These are phyloP conservation scores for Aspergillus ustus DNA, from an alignment of 2,329 filamentous ascomycete genomes.

Conservation along the genomic window DNA sequence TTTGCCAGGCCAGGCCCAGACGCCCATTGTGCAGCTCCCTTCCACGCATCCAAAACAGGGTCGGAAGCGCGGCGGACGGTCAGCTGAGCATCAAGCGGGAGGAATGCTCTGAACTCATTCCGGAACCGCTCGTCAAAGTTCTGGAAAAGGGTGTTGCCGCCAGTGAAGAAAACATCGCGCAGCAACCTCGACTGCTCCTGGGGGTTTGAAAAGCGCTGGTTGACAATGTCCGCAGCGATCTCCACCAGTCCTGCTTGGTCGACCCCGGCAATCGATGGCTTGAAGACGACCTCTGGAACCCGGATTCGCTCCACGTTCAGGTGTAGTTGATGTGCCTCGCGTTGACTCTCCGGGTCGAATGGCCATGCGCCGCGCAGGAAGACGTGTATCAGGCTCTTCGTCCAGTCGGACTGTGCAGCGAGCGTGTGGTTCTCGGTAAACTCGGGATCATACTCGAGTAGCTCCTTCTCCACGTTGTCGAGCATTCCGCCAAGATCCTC, in stretches of 20 bases:
- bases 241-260: slow-evolving; percentile 94
- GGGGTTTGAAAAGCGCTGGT: slow-evolving; percentile 69
- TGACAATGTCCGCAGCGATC: slow-evolving; percentile 87
- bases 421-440: slow-evolving; percentile 93
- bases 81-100: slow-evolving; percentile 73
- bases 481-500: slow-evolving; percentile 80
- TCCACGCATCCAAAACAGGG: slow-evolving; percentile 87
- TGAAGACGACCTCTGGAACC: slow-evolving; percentile 90
- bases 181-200: slow-evolving; percentile 71
- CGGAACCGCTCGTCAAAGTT: slow-evolving; percentile 84
- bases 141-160: slow-evolving; percentile 85
- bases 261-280: slow-evolving; percentile 86
- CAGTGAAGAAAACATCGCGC: slow-evolving; percentile 88
- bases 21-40: slow-evolving; percentile 86
- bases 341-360: slow-evolving; percentile 78
- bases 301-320: slow-evolving; percentile 96
- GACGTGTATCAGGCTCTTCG: slow-evolving; percentile 84
- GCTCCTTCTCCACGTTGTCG: slow-evolving; percentile 77
- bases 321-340: slow-evolving; percentile 84
- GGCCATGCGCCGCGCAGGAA: slow-evolving; percentile 88
- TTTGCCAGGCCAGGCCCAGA: slow-evolving; percentile 60
- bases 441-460: slow-evolving; percentile 81
- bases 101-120: slow-evolving; percentile 71
- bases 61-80: slow-evolving; percentile 74
- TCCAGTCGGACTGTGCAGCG: slow-evolving; percentile 94